phyloP scores from a whole-genome alignment of 345 rosid species.

The Lepidium africanum region DNA sequence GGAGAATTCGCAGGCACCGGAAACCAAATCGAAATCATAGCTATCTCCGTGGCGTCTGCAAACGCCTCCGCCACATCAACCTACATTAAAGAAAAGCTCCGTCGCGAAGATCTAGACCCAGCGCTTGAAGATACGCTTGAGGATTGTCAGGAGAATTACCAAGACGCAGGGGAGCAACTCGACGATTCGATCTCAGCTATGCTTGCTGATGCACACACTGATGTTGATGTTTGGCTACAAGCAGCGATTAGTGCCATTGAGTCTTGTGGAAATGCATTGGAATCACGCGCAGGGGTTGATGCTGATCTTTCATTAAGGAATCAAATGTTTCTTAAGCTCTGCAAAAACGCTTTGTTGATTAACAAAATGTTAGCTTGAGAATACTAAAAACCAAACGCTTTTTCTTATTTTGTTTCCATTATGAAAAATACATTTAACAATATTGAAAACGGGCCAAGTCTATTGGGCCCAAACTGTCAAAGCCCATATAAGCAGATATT shows the following conservation, averaged over 20 bases:
- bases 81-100: constrained; percentile 25
- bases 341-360: constrained; percentile 35
- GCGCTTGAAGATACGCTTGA: constrained; percentile 33
- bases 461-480: background rate
- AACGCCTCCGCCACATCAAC: constrained; percentile 36
- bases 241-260: constrained; percentile 38
- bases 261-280: constrained; percentile 32
- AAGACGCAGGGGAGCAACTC: constrained; percentile 50
- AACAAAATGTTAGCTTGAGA: constrained; percentile 16
- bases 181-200: constrained; percentile 47
- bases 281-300: background rate
- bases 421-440: background rate
- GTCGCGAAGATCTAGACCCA: constrained; percentile 28
- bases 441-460: background rate
- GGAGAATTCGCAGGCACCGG: constrained; percentile 24
- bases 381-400: no score
- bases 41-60: constrained; percentile 32
- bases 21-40: constrained; percentile 38
- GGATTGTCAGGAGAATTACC: constrained; percentile 49
- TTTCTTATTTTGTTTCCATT: no score
- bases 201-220: constrained; percentile 27
- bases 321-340: constrained; percentile 26
- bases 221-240: constrained; percentile 34
- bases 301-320: constrained; percentile 25
- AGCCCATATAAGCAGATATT: background rate